Percentiles rank a stretch among this genome's conserved stretches.
phyloP scores from a whole-genome alignment of 106 monocot genomes.

The Alisma plantagoaquatica region DNA sequence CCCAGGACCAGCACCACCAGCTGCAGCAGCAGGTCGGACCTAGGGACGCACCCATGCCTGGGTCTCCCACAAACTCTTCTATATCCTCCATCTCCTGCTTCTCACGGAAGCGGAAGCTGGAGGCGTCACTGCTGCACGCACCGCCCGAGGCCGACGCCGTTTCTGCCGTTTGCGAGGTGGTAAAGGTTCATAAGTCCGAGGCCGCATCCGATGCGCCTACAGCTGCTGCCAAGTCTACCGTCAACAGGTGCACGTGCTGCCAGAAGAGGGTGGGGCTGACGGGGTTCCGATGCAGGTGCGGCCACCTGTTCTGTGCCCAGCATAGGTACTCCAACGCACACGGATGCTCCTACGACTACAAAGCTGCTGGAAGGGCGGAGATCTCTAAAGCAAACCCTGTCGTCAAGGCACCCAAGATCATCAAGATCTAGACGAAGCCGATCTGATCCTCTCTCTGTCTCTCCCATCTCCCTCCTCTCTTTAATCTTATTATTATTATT shows the following conservation, averaged over 20 bases:
- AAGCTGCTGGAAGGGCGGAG: slow-evolving; percentile 73
- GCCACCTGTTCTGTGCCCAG: slow-evolving; percentile 59
- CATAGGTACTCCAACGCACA: slow-evolving; percentile 75
- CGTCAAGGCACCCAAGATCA: slow-evolving; percentile 73
- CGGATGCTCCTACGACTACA: slow-evolving; percentile 86
- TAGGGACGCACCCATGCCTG: neutral
- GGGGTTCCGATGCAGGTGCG: slow-evolving; percentile 89
- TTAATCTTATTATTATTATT: neutral
- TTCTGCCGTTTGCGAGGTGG: neutral
- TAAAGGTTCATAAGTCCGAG: neutral
- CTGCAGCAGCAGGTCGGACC: slow-evolving; percentile 12
- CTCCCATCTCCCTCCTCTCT: neutral
- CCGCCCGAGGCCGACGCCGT: neutral
- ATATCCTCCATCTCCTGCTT: too few species aligned
- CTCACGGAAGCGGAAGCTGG: neutral
- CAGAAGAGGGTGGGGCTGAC: slow-evolving; percentile 63
- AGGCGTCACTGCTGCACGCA: neutral
- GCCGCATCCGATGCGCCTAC: too few species aligned
- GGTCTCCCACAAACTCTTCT: too few species aligned
- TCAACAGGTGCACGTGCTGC: slow-evolving; percentile 57
- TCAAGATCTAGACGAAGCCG: slow-evolving; percentile 86
- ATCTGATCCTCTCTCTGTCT: slow-evolving; percentile 7
- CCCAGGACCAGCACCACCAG: slow-evolving; percentile 21
- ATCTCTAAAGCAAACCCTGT: slow-evolving; percentile 79
- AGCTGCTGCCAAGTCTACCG: slow-evolving; percentile 15